Evolutionary conservation across 2,329 filamentous ascomycete genomes (phyloP).

Genomic region (Verticillium alfalfae): DNA sequence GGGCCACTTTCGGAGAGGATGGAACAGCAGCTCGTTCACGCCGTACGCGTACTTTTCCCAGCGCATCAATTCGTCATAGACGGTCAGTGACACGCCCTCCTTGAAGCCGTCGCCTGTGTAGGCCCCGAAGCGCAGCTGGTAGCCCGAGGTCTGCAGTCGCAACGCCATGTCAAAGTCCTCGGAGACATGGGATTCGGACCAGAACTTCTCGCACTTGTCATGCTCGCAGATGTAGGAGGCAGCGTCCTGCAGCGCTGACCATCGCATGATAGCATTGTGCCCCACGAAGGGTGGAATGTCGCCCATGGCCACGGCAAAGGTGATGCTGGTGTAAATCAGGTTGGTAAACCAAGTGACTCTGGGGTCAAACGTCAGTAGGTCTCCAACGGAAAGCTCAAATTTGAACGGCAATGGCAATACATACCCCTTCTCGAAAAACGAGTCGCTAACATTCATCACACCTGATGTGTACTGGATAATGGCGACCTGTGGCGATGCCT

Average conservation of each 20-base stretch:
- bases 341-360: conserved; percentile 72
- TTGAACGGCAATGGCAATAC: neutral
- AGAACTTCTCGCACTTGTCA: conserved; percentile 60
- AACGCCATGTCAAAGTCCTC: conserved; percentile 77
- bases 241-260: conserved; percentile 39
- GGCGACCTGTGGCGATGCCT: conserved; percentile 63
- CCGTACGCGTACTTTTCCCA: conserved; percentile 72
- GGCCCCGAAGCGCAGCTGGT: conserved; percentile 61
- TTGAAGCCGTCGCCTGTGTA: conserved; percentile 67
- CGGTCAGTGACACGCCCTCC: conserved; percentile 66
- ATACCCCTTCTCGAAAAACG: conserved; percentile 60
- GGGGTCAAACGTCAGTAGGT: neutral
- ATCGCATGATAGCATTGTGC: conserved; percentile 70
- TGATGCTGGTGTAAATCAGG: conserved; percentile 68
- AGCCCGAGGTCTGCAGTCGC: conserved; percentile 62
- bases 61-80: conserved; percentile 65
- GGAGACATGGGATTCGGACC: conserved; percentile 70
- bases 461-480: conserved; percentile 68
- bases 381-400: too few species aligned
- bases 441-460: conserved; percentile 69
- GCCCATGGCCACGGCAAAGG: conserved; percentile 63
- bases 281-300: conserved; percentile 72
- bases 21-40: conserved; percentile 65
- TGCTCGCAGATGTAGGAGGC: conserved; percentile 32
- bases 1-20: conserved; percentile 58